These are phyloP conservation scores for Fusarium succisae DNA, from an alignment of 2,329 filamentous ascomycete species.

Conservation along the genomic window DNA sequence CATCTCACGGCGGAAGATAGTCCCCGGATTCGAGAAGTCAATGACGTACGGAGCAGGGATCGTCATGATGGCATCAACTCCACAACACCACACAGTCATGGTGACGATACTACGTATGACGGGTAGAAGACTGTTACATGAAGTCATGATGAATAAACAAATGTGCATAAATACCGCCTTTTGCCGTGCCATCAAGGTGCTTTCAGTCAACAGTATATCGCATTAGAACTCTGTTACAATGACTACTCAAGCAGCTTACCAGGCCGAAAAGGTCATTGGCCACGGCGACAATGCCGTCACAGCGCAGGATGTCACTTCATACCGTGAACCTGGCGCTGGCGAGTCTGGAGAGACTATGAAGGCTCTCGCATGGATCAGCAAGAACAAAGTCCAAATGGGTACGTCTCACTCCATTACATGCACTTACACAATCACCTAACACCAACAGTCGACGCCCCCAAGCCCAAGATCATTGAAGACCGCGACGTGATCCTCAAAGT, in stretches of 20 bases:
- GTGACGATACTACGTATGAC: slow-evolving; percentile 25
- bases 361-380: slow-evolving; percentile 83
- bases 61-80: slow-evolving; percentile 35
- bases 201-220: neutral
- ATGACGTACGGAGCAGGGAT: slow-evolving; percentile 31
- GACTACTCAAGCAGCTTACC: slow-evolving; percentile 70
- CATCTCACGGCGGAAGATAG: neutral
- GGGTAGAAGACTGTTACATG: slow-evolving; percentile 1
- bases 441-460: slow-evolving; percentile 66
- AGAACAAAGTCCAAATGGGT: slow-evolving; percentile 78
- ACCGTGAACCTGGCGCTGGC: slow-evolving; percentile 54
- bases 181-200: neutral
- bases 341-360: slow-evolving; percentile 75
- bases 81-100: slow-evolving; percentile 10
- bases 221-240: slow-evolving; percentile 13
- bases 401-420: slow-evolving; percentile 15
- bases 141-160: neutral
- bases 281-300: slow-evolving; percentile 72
- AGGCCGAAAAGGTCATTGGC: slow-evolving; percentile 73
- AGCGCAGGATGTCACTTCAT: slow-evolving; percentile 75
- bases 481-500: slow-evolving; percentile 83
- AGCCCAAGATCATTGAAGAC: slow-evolving; percentile 77
- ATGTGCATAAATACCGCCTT: slow-evolving; percentile 11
- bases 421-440: neutral
- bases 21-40: slow-evolving; percentile 15